A percentile compares a stretch with the other conserved stretches of the same genome.
Evolutionary conservation across 768 basidiomycete species (phyloP).

Genomic region (Tricholoma furcatifolium): DNA sequence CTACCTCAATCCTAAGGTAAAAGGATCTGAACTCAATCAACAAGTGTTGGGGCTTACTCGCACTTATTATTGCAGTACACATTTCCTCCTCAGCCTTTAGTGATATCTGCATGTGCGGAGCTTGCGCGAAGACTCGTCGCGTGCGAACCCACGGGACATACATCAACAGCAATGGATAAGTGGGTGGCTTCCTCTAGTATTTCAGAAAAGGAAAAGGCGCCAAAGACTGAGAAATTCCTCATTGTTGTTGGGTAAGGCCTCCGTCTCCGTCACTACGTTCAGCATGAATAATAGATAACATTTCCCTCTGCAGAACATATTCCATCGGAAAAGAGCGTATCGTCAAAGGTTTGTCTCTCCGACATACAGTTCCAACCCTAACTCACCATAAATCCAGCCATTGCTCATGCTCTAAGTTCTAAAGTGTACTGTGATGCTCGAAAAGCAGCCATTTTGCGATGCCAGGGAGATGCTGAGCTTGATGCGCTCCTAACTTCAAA

Average conservation of each 20-base stretch:
- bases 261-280: background rate
- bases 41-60: background rate
- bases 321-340: constrained; percentile 97
- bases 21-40: background rate
- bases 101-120: constrained; percentile 90
- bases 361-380: background rate
- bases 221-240: constrained; percentile 40
- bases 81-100: constrained; percentile 94
- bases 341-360: constrained; percentile 69
- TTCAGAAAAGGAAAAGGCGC: constrained; percentile 28
- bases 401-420: constrained; percentile 76
- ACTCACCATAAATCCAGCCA: constrained; percentile 45
- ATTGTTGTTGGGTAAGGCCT: constrained; percentile 69
- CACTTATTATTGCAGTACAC: constrained; percentile 57
- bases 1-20: constrained; percentile 83
- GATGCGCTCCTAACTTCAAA: constrained; percentile 74
- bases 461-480: constrained; percentile 83
- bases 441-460: constrained; percentile 80
- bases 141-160: constrained; percentile 31
- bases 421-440: constrained; percentile 89
- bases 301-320: constrained; percentile 65
- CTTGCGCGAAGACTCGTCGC: constrained; percentile 60
- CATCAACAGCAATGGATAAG: constrained; percentile 42
- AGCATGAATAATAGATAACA: background rate
- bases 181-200: constrained; percentile 43